Base-by-base conservation (phyloP, 805 yeast species). In the Diddensiella santjacobensis region DNA sequence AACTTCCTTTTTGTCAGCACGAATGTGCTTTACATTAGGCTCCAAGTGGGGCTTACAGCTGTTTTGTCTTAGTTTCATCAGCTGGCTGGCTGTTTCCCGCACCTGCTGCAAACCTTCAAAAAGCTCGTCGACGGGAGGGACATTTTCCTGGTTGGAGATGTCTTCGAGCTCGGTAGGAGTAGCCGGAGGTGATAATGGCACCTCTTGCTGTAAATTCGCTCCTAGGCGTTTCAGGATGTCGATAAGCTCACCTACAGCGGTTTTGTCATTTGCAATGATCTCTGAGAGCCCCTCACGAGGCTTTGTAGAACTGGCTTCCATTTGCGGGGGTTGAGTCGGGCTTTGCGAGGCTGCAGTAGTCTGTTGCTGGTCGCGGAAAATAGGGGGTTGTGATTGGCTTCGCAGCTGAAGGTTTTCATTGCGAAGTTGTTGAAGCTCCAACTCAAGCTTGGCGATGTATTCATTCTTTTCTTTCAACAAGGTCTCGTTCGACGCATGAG, bases 391-490 rank as follows among this genome's bases (percentile, higher is more conserved):
- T 26, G 8, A 13, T 8, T 8, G 8, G 11, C 13, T 13, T 8
- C 31, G 31, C 8, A 26, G 31, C 31, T 26, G 31, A 13, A 8
- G 38, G 20, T 35, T 35, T 35, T n/a, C 15, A 35, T 35, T 8
- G 10, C 38, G 23, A 23, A 42, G 20, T 10, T 13, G 13, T 20
- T 17, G 26, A 13, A 42, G 23, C 15, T 44, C 48, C 13, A 19
- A 5, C 26, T 44, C 38, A 29, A 44, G 37, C 3, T 22, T 13
- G 5, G 48, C 22, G 4, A 44, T 44, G n/a, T 20, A 15, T 4
- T 19, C 17, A 26, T 44, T 40, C 20, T 38, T 29, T 19, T 44
- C 37, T 17, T 29, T 33, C 6, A 47, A 17, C 8, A 24, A 6
- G 6, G 31, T 13, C 13, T 26, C 31, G 8, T 6, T 24, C 19